Base-by-base conservation (phyloP, 1,139 yeast genomes). In the Sugiyamaella japonica region DNA sequence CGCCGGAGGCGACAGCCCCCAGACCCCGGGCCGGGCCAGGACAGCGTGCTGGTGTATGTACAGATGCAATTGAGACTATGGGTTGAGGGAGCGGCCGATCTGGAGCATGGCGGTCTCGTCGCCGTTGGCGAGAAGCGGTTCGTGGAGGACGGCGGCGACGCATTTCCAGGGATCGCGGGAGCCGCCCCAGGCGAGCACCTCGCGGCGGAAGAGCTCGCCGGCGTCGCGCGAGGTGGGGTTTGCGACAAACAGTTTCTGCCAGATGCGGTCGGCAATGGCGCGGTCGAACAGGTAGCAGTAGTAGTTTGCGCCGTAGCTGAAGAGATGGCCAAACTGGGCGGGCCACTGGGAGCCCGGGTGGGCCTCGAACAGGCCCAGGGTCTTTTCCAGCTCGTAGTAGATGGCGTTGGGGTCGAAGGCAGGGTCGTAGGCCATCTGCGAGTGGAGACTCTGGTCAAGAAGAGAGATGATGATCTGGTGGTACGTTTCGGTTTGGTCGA, bases 241-340 rank as follows among this genome's bases (percentile, higher is more conserved):
- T 13, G 49, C 31, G 4, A 68, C 72, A 68, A 95, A 93, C 46
- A 93, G 73, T 47, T 81, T 83, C 16, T 78, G 76, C 95, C 97
- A 93, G 3, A 93, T 80, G 63, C 85, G 83, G 37, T 89, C 84
- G 0, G 99, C 97, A 61, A 93, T 89, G 3, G 97, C 97, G 49
- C 98, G 76, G 71, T 93, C 99, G 59, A 95, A 79, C 57, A 93
- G 72, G 69, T 95, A 93, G 42, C 97, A 87, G 72, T 95, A 93
- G 70, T 93, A 93, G 0, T 93, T 89, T 0, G 97, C 89, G 0
- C 99, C 99, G 67, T 93, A 93, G 0, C 97, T 90, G 62, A 87
- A 89, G 50, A 95, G 74, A 69, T 93, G 99, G 1, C 97, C 96
- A 70, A 93, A 91, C 67, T 85, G 89, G 1, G 96, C 97, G 56